Conservation (phyloP, 768 basidiomycete genomes). For the Cubamyces sp. region DNA sequence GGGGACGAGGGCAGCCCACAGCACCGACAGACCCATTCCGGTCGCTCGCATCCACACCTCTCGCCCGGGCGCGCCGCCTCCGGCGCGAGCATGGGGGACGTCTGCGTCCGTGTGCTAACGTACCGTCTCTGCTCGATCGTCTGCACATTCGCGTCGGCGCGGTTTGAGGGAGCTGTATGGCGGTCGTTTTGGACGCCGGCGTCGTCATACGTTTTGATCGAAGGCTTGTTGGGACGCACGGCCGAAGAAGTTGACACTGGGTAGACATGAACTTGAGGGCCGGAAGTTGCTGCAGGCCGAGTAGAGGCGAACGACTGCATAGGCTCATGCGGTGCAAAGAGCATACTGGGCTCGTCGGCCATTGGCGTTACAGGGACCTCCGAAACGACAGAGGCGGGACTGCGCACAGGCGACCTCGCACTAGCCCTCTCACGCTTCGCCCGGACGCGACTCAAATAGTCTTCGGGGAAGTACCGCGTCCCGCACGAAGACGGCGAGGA, state of each 20-base stretch:
- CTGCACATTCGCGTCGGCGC: not conserved
- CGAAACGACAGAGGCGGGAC: not conserved
- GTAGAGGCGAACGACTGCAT: no score
- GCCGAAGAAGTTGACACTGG: not conserved
- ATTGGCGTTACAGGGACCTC: not conserved
- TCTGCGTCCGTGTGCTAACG: not conserved
- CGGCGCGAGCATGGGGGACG: not conserved
- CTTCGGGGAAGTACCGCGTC: constrained; percentile 12
- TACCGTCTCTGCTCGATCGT: not conserved
- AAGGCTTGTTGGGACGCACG: not conserved
- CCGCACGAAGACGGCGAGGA: constrained; percentile 10
- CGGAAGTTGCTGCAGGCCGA: no score
- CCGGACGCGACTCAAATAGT: not conserved
- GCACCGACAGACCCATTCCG: constrained; percentile 4
- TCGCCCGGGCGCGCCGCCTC: not conserved
- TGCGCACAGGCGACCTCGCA: not conserved
- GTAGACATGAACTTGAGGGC: not conserved
- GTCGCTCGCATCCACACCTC: constrained; percentile 5
- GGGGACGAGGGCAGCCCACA: constrained; percentile 5
- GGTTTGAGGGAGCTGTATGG: not conserved
- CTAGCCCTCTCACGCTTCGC: not conserved
- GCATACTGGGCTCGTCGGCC: no score
- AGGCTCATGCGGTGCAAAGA: no score
- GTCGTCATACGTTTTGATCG: not conserved
- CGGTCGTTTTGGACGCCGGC: constrained; percentile 11